Percentiles rank a stretch among this genome's conserved stretches.
phyloP scores from a whole-genome alignment of 2,329 filamentous ascomycete genomes.

The Hypoxylon sp. region DNA sequence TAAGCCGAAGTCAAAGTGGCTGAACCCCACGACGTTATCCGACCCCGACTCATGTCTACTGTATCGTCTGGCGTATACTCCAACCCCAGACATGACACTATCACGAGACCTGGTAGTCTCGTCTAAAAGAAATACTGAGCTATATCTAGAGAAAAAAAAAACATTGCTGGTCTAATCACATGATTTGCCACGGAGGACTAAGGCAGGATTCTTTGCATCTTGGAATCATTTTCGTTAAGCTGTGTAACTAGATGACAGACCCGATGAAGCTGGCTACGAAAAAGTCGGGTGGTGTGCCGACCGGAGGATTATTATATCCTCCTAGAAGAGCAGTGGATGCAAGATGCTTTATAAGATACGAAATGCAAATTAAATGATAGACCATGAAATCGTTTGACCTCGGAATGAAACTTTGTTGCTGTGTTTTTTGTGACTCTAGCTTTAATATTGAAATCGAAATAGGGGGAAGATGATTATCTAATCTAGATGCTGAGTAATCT shows the following conservation, averaged over 20 bases:
- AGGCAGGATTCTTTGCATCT: slow-evolving; percentile 35
- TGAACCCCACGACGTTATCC: slow-evolving; percentile 16
- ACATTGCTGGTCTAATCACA: slow-evolving; percentile 28
- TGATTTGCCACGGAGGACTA: slow-evolving; percentile 19
- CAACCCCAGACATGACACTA: slow-evolving; percentile 17
- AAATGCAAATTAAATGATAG: slow-evolving; percentile 29
- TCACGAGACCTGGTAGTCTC: slow-evolving; percentile 39
- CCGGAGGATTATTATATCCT: slow-evolving; percentile 1
- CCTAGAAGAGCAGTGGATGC: not conserved
- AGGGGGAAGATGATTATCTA: slow-evolving; percentile 33
- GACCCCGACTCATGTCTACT: slow-evolving; percentile 11
- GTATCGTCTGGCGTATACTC: slow-evolving; percentile 15
- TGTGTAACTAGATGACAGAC: slow-evolving; percentile 1
- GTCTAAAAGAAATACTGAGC: slow-evolving; percentile 17
- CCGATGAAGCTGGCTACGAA: slow-evolving; percentile 8
- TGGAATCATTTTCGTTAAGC: slow-evolving; percentile 20
- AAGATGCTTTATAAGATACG: slow-evolving; percentile 12
- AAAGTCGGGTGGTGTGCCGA: slow-evolving; percentile 4
- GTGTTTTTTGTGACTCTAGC: not conserved
- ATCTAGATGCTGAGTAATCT: slow-evolving; percentile 5
- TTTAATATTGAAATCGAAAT: not conserved
- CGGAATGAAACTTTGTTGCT: slow-evolving; percentile 12
- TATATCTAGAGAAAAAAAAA: slow-evolving; percentile 29
- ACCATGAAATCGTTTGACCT: slow-evolving; percentile 17
- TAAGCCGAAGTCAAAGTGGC: not conserved